Percentiles rank a stretch among this genome's conserved stretches.
Conservation (phyloP, 202 grass and related monocot species). For the Carex sylvatica region DNA sequence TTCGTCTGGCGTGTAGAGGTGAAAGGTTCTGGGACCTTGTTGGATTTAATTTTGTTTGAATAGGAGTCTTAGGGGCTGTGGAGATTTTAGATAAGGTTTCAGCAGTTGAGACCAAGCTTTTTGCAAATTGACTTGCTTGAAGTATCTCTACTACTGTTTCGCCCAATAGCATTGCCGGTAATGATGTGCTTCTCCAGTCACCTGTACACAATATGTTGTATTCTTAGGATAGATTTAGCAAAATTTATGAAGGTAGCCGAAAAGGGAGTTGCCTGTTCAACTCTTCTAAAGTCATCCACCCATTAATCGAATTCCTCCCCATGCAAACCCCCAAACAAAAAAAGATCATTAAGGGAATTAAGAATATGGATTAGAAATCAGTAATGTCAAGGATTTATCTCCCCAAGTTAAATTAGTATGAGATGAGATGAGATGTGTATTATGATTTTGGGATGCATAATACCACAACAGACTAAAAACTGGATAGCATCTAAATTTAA, state of each 20-base stretch:
- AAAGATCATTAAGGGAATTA: not conserved
- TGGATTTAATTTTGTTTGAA: conserved; percentile 28
- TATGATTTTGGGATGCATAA: not conserved
- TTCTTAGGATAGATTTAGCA: not conserved
- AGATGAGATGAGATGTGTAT: not conserved
- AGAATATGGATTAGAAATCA: not conserved
- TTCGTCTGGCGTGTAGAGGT: conserved; percentile 46
- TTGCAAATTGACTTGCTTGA: conserved; percentile 65
- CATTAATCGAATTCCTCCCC: not conserved
- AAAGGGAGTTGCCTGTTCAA: too few relatives aligned
- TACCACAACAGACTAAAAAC: not conserved
- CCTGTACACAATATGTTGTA: conserved; percentile 14
- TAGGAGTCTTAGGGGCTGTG: conserved; percentile 47
- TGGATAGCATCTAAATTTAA: not conserved
- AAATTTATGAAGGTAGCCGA: not conserved
- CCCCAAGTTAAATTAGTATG: not conserved
- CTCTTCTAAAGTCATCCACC: not conserved
- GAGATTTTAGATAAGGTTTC: conserved; percentile 5
- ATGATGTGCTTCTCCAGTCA: conserved; percentile 69
- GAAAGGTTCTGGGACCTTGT: conserved; percentile 24
- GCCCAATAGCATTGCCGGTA: conserved; percentile 84
- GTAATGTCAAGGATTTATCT: not conserved
- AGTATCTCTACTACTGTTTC: conserved; percentile 89
- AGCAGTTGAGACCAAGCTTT: conserved; percentile 40
- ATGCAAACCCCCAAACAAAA: not conserved